Base-by-base conservation (phyloP, 2,329 filamentous ascomycete species). In the Diplodia sapinea region DNA sequence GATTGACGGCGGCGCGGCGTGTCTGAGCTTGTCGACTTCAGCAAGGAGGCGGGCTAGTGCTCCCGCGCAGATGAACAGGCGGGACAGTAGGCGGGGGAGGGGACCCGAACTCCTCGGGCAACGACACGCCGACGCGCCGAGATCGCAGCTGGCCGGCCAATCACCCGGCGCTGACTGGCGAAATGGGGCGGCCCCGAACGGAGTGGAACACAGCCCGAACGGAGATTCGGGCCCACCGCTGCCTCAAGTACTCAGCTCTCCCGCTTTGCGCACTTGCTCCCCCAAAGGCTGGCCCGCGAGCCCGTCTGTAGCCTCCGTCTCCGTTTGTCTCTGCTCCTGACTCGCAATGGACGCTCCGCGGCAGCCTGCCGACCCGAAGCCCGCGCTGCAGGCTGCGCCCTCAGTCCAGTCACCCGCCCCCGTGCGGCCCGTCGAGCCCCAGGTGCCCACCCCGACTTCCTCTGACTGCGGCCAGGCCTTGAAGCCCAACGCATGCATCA, bases 401-500 rank as follows among this genome's bases (percentile, higher is more conserved):
- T 7, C 31, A 40, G 61, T 2, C 51, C 51, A 17, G 38, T 50
- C 54, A 1, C 38, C 52, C 8, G 52, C 51, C 0, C 65, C 54
- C 17, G 52, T 9, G 4, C 8, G 40, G n/a, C 50, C 51, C 9
- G 26, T n/a, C n/a, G 49, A 47, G n/a, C 52, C 43, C 51, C n/a
- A 55, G 23, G 47, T 55, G 23, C 49, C 65, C 1, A 52, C 55
- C 11, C 55, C 55, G 40, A 38, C 52, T 40, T 57, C 64, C 2
- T 56, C 64, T 7, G 59, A 63, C 43, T 12, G 47, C 4, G 59
- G 59, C 31, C 59, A 63, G 59, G 31, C 59, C 0, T 72, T 74
- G 2, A 78, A 78, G 56, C 70, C 72, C 51, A 77, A 74, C 59
- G 76, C 76, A 1, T 78, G 76, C 57, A 72, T 77, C 4, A 70